phyloP scores from a whole-genome alignment of 2,329 filamentous ascomycete species.

The Phyllachora maydis region DNA sequence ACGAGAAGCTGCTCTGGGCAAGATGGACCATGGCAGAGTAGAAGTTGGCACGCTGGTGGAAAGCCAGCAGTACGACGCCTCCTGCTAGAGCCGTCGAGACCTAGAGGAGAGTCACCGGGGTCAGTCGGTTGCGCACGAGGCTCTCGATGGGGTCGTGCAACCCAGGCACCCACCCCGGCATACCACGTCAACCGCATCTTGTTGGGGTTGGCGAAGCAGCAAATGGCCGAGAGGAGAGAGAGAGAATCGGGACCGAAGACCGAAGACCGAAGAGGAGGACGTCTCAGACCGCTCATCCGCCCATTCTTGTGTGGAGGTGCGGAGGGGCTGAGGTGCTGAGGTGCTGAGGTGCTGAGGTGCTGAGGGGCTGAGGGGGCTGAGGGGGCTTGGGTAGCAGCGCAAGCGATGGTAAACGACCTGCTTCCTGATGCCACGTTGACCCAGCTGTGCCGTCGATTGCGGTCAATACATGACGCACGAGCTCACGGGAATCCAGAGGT shows the following conservation, averaged over 20 bases:
- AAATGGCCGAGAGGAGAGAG: neutral
- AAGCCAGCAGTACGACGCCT: slow-evolving; percentile 70
- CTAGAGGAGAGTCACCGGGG: slow-evolving; percentile 16
- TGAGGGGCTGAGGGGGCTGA: too few species aligned
- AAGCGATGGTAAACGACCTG: too few species aligned
- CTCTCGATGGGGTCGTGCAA: neutral
- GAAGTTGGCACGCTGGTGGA: slow-evolving; percentile 91
- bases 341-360: too few species aligned
- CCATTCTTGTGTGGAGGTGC: too few species aligned
- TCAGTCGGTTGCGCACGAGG: slow-evolving; percentile 1
- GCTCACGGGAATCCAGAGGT: too few species aligned
- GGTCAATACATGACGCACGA: too few species aligned
- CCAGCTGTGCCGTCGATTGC: too few species aligned
- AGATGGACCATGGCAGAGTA: slow-evolving; percentile 96
- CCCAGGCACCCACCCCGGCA: slow-evolving; percentile 27
- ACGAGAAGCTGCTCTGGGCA: slow-evolving; percentile 84
- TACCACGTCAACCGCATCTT: slow-evolving; percentile 40
- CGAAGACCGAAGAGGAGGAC: too few species aligned
- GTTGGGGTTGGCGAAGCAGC: slow-evolving; percentile 5
- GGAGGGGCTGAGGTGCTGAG: too few species aligned
- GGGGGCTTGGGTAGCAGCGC: too few species aligned
- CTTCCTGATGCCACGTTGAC: too few species aligned
- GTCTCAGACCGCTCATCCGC: too few species aligned
- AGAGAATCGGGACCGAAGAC: neutral
- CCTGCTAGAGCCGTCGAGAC: slow-evolving; percentile 68